These are phyloP conservation scores for Hsuehochloa calcarea DNA, from an alignment of 176 grass and related monocot species.

Conservation along the genomic window DNA sequence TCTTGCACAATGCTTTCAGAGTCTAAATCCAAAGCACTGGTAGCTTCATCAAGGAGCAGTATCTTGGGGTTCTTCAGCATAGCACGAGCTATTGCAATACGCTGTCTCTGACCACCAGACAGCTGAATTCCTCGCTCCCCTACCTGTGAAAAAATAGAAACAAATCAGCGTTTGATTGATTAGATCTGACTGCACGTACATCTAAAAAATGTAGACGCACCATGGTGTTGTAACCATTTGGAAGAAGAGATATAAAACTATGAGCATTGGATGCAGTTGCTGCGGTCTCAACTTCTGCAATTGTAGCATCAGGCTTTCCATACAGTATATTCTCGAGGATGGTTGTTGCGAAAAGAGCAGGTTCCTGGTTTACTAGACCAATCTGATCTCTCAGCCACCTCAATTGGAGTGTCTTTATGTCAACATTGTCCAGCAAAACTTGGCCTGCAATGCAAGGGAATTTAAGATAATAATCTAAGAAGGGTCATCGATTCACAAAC, in stretches of 20 bases:
- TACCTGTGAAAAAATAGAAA: conserved; percentile 46
- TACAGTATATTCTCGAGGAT: conserved; percentile 96
- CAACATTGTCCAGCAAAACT: conserved; percentile 94
- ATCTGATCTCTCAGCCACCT: conserved; percentile 96
- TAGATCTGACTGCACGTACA: not conserved
- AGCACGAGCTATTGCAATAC: conserved; percentile 93
- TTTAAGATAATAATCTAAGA: not conserved
- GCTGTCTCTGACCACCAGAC: conserved; percentile 97
- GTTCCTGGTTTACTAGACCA: conserved; percentile 98
- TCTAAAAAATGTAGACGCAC: conserved; percentile 23
- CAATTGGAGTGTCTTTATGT: conserved; percentile 88
- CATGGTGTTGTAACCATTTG: conserved; percentile 90
- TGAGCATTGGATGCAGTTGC: conserved; percentile 90
- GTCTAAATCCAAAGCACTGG: conserved; percentile 92
- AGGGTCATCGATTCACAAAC: not conserved
- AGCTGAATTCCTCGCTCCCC: conserved; percentile 90
- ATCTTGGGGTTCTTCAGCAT: conserved; percentile 97
- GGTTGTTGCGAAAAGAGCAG: conserved; percentile 94
- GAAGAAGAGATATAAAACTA: conserved; percentile 88
- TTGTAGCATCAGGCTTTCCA: conserved; percentile 87
- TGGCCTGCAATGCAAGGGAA: conserved; percentile 52
- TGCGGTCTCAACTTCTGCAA: conserved; percentile 85
- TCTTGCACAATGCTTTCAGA: conserved; percentile 95
- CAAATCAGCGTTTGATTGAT: not conserved
- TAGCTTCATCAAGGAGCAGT: conserved; percentile 97